A percentile compares a stretch with the other conserved stretches of the same genome.
phyloP scores from a whole-genome alignment of 805 yeast species.

The Kluyveromyces dobzhanskii region DNA sequence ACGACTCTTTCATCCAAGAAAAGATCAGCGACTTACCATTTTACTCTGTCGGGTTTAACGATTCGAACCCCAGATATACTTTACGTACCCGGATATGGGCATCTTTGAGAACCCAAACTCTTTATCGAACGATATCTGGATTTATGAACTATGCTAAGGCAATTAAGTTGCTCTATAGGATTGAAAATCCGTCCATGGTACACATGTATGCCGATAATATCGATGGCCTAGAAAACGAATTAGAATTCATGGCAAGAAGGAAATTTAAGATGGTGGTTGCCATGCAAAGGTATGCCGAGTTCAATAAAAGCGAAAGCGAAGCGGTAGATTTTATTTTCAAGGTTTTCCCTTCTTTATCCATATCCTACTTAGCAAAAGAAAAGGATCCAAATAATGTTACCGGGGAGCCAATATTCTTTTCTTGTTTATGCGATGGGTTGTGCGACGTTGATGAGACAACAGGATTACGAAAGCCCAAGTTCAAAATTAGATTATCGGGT shows the following conservation, averaged over 20 bases:
- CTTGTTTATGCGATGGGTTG: conserved; percentile 61
- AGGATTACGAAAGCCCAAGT: conserved; percentile 52
- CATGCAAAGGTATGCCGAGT: conserved; percentile 74
- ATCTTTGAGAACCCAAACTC: conserved; percentile 72
- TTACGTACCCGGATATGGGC: conserved; percentile 83
- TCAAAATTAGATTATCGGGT: conserved; percentile 73
- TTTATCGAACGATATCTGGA: conserved; percentile 77
- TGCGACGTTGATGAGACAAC: conserved; percentile 46
- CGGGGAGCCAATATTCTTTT: conserved; percentile 36
- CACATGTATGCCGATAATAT: conserved; percentile 38
- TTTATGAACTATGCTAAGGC: conserved; percentile 75
- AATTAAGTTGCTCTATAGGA: conserved; percentile 54
- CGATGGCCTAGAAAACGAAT: conserved; percentile 53
- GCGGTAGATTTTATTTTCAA: conserved; percentile 60
- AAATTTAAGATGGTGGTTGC: conserved; percentile 77
- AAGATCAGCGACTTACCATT: conserved; percentile 58
- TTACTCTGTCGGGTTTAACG: conserved; percentile 64
- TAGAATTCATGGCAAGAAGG: conserved; percentile 65
- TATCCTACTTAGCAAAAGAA: conserved; percentile 49
- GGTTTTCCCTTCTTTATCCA: conserved; percentile 59
- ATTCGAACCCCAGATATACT: conserved; percentile 52
- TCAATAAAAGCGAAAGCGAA: conserved; percentile 54
- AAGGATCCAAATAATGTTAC: conserved; percentile 15
- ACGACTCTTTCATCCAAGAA: conserved; percentile 25
- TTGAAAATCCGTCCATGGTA: conserved; percentile 53